Evolutionary conservation across 345 rosid genomes (phyloP).

Genomic region (Salix caprea): DNA sequence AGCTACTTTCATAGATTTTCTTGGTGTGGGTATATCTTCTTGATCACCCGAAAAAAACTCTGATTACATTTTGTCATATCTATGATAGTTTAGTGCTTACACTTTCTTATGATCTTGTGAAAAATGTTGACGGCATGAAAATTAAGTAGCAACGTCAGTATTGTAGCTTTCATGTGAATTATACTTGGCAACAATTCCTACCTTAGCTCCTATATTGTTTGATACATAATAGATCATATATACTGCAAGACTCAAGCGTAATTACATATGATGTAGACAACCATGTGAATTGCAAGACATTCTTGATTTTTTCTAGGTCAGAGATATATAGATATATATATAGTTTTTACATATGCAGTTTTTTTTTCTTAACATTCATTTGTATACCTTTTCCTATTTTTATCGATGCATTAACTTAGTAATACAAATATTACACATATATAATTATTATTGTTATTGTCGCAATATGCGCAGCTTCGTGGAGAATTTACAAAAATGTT

Average conservation of each 20-base stretch:
- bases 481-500: too few relatives aligned
- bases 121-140: constrained; percentile 13
- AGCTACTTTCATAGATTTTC: constrained; percentile 42
- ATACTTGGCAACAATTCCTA: not conserved
- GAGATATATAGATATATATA: not conserved
- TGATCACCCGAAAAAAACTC: constrained; percentile 20
- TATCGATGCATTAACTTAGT: too few relatives aligned
- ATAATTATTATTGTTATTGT: too few relatives aligned
- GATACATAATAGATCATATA: not conserved
- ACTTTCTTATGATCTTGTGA: not conserved
- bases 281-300: constrained; percentile 1
- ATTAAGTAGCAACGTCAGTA: constrained; percentile 7
- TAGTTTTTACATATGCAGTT: not conserved
- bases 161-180: constrained; percentile 9
- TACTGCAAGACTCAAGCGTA: not conserved
- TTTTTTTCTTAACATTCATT: not conserved
- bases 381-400: not conserved
- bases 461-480: too few relatives aligned
- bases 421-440: too few relatives aligned
- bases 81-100: constrained; percentile 18
- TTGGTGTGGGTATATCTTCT: constrained; percentile 68
- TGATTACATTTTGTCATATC: constrained; percentile 18
- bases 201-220: not conserved
- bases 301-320: not conserved
- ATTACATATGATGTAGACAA: not conserved